Evolutionary conservation across 1,284 basidiomycete species (phyloP).

Genomic region (Pisolithus thermaeus): DNA sequence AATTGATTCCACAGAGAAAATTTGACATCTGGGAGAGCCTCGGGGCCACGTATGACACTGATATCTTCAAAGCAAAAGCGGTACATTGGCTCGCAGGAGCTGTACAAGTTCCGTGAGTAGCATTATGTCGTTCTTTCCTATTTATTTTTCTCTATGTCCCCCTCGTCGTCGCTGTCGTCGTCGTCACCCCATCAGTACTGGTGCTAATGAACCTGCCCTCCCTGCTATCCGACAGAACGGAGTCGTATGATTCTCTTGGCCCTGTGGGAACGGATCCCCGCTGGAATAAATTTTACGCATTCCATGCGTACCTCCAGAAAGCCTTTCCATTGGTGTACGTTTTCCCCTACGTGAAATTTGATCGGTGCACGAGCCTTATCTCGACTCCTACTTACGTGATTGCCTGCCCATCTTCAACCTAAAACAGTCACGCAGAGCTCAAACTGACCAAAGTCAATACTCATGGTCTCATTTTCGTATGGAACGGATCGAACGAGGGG

Average conservation of each 20-base stretch:
- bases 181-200: neutral
- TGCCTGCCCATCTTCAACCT: neutral
- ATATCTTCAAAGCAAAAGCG: conserved; percentile 27
- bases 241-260: conserved; percentile 38
- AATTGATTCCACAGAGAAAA: conserved; percentile 23
- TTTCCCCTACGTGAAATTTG: neutral
- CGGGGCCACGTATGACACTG: conserved; percentile 21
- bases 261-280: conserved; percentile 39
- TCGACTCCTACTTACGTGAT: neutral
- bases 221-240: conserved; percentile 17
- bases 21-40: conserved; percentile 22
- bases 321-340: conserved; percentile 39
- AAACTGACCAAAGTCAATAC: conserved; percentile 55
- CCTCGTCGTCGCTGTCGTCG: too few relatives aligned
- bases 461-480: conserved; percentile 60
- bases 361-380: neutral
- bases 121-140: too few relatives aligned
- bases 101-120: conserved; percentile 30
- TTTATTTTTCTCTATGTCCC: too few relatives aligned
- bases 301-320: conserved; percentile 38
- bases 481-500: conserved; percentile 48
- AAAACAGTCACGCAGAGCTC: conserved; percentile 43
- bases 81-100: conserved; percentile 33
- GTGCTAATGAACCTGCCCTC: neutral
- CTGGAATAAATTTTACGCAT: conserved; percentile 41